These are phyloP conservation scores for Colletotrichum somersetense DNA, from an alignment of 2,329 filamentous ascomycete genomes.

Conservation along the genomic window DNA sequence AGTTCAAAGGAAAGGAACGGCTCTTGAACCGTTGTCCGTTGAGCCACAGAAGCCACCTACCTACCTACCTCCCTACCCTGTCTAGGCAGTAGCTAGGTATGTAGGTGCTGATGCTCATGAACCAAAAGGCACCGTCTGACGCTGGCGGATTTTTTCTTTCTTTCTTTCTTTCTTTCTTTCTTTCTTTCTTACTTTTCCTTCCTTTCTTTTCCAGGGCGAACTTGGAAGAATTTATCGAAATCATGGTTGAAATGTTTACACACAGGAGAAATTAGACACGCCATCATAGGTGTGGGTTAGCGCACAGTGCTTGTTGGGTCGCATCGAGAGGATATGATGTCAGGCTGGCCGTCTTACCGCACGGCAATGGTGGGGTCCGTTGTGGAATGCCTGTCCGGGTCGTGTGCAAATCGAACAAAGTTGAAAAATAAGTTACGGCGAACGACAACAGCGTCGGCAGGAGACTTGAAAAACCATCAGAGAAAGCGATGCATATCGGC, in stretches of 20 bases:
- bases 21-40: constrained; percentile 11
- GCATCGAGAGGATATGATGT: not conserved
- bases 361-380: not conserved
- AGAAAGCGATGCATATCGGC: not conserved
- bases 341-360: not conserved
- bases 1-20: not conserved
- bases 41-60: constrained; percentile 17
- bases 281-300: not conserved
- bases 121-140: not conserved
- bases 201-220: not conserved
- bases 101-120: not conserved
- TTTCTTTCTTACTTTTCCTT: too few relatives aligned
- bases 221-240: not conserved
- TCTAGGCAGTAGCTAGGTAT: not conserved
- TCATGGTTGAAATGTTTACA: not conserved
- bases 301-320: not conserved
- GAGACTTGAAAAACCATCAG: not conserved
- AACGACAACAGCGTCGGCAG: not conserved
- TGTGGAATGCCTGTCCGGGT: not conserved
- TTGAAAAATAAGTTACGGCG: too few relatives aligned
- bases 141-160: not conserved
- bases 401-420: not conserved
- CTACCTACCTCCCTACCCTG: not conserved
- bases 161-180: not conserved
- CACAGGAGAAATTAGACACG: not conserved